Conservation (phyloP, 257 asterid species). For the Ehretia macrophylla region DNA sequence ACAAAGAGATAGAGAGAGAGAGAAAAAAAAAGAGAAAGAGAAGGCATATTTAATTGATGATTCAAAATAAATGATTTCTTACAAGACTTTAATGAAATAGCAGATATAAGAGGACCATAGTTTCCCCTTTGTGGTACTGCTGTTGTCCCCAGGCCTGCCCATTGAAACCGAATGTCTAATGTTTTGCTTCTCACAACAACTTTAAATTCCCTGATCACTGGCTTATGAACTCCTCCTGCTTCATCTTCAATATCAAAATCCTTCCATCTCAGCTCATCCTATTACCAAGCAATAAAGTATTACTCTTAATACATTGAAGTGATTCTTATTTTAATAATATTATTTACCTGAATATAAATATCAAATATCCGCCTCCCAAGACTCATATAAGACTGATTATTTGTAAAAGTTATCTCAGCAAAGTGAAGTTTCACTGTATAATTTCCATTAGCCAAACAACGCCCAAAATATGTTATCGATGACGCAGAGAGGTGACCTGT, state of each 20-base stretch:
- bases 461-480: constrained; percentile 58
- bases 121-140: constrained; percentile 41
- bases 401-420: constrained; percentile 50
- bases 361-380: constrained; percentile 66
- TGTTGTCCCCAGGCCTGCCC: constrained; percentile 52
- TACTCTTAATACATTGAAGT: constrained; percentile 1
- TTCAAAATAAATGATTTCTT: constrained; percentile 1
- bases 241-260: constrained; percentile 42
- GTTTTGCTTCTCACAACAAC: constrained; percentile 28
- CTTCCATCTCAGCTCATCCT: constrained; percentile 35
- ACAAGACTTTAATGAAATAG: constrained; percentile 57
- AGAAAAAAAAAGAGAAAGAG: no score
- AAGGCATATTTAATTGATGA: neutral
- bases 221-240: constrained; percentile 44
- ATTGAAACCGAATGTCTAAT: constrained; percentile 43
- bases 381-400: constrained; percentile 43
- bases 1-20: no score
- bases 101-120: constrained; percentile 59
- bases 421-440: constrained; percentile 59
- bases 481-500: constrained; percentile 49
- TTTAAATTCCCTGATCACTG: constrained; percentile 10
- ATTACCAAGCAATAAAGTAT: constrained; percentile 2
- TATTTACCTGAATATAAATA: constrained; percentile 54
- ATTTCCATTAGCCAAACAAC: constrained; percentile 62
- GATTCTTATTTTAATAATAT: neutral